Evolutionary conservation across 306 rosid species (phyloP).

Genomic region (Dicorynia guianensis): DNA sequence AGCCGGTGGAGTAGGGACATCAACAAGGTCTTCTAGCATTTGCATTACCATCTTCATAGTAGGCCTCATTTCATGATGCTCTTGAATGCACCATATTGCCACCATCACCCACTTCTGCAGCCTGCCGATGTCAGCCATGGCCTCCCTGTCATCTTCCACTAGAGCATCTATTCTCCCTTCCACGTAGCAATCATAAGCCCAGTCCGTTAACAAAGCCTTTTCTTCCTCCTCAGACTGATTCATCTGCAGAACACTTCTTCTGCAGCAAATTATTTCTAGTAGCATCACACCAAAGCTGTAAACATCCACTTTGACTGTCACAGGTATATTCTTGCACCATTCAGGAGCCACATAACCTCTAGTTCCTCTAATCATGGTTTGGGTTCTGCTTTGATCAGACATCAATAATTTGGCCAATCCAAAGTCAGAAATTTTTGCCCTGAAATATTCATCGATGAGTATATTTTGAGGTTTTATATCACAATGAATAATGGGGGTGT

Average conservation of each 20-base stretch:
- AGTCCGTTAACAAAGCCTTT: slow-evolving; percentile 29
- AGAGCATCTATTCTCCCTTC: background rate
- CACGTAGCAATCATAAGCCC: background rate
- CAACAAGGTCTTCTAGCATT: no score
- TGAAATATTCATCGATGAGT: slow-evolving; percentile 35
- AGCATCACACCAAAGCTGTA: slow-evolving; percentile 47
- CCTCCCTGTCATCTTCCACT: slow-evolving; percentile 9
- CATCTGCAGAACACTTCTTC: slow-evolving; percentile 34
- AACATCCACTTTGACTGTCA: slow-evolving; percentile 40
- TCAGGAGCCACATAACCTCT: slow-evolving; percentile 46
- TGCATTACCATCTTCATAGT: no score
- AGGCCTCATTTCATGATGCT: no score
- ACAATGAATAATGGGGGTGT: slow-evolving; percentile 38
- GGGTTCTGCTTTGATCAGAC: slow-evolving; percentile 12
- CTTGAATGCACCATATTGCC: no score
- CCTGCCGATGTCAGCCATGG: slow-evolving; percentile 29
- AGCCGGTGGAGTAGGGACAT: no score
- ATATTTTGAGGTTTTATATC: slow-evolving; percentile 52
- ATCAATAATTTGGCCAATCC: slow-evolving; percentile 45
- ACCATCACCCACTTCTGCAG: no score
- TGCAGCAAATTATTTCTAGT: slow-evolving; percentile 38
- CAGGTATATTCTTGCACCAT: slow-evolving; percentile 39
- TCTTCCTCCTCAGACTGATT: slow-evolving; percentile 14
- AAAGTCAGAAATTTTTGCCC: slow-evolving; percentile 33
- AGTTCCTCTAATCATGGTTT: slow-evolving; percentile 30